A percentile compares a stretch with the other conserved stretches of the same genome.
Evolutionary conservation across 768 basidiomycete species (phyloP).

Genomic region (Peribolospora kevripleyi): DNA sequence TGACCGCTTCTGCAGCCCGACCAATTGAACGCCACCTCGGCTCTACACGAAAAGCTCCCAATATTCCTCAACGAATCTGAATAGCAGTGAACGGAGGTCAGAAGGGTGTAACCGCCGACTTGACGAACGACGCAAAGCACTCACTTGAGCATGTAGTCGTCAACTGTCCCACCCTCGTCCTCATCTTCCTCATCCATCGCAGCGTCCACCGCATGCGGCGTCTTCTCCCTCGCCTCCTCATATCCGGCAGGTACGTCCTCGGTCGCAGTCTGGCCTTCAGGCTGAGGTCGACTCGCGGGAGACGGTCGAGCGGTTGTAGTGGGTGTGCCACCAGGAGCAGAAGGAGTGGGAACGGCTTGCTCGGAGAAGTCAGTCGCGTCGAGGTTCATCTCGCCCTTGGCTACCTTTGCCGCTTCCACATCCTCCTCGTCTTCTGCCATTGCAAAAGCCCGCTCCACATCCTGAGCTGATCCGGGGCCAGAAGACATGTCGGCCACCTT

Average conservation of each 20-base stretch:
- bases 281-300: slow-evolving; percentile 1
- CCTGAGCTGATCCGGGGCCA: neutral
- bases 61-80: slow-evolving; percentile 17
- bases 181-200: slow-evolving; percentile 17
- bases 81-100: no score
- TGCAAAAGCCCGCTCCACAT: slow-evolving; percentile 31
- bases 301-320: slow-evolving; percentile 10
- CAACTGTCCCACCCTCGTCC: slow-evolving; percentile 31
- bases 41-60: slow-evolving; percentile 16
- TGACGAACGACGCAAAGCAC: no score
- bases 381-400: slow-evolving; percentile 61
- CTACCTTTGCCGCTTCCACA: slow-evolving; percentile 53
- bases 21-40: neutral
- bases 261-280: slow-evolving; percentile 4
- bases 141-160: slow-evolving; percentile 53
- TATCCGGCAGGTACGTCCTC: slow-evolving; percentile 9
- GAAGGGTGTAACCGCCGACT: no score
- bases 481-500: slow-evolving; percentile 24
- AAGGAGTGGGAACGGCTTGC: neutral
- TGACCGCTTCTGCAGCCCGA: no score
- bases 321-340: neutral
- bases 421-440: slow-evolving; percentile 78
- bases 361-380: slow-evolving; percentile 24
- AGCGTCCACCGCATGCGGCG: slow-evolving; percentile 25
- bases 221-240: slow-evolving; percentile 19